A percentile compares a stretch with the other conserved stretches of the same genome.
phyloP scores from a whole-genome alignment of 176 grass and related monocot genomes.

The Zoysia pacifica region DNA sequence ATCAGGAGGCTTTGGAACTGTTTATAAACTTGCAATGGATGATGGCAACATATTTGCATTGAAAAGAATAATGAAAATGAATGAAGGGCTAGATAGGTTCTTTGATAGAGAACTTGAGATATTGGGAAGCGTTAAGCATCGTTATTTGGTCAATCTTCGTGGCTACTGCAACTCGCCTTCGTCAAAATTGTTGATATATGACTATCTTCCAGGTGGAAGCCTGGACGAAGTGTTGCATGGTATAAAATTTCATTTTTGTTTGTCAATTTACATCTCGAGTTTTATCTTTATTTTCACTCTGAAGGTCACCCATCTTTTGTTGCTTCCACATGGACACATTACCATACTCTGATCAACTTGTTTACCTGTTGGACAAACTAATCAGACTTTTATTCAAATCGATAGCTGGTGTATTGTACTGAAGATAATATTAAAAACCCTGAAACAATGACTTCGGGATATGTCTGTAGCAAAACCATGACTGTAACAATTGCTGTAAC shows the following conservation, averaged over 20 bases:
- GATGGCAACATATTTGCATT: conserved; percentile 90
- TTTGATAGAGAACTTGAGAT: conserved; percentile 99
- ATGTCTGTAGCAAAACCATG: conserved; percentile 1
- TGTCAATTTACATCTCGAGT: not conserved
- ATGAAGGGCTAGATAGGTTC: conserved; percentile 81
- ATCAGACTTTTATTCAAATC: conserved; percentile 13
- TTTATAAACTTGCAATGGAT: conserved; percentile 97
- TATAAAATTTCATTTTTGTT: conserved; percentile 36
- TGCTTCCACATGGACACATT: conserved; percentile 5
- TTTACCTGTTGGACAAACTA: conserved; percentile 14
- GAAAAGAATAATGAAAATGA: conserved; percentile 99
- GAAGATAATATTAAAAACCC: not conserved
- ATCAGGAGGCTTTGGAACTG: conserved; percentile 88
- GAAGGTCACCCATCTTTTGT: conserved; percentile 2
- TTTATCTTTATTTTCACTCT: not conserved
- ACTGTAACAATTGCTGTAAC: not conserved
- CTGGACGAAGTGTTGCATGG: conserved; percentile 96
- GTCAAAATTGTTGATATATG: conserved; percentile 94
- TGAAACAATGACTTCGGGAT: conserved; percentile 12
- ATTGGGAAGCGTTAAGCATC: conserved; percentile 97
- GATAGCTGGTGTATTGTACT: not conserved
- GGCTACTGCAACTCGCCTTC: conserved; percentile 98
- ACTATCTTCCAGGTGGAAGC: conserved; percentile 93
- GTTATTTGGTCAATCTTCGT: conserved; percentile 96
- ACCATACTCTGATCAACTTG: conserved; percentile 3